Evolutionary conservation across 768 basidiomycete genomes (phyloP), one percentile per base, ranked within the genome.

Genomic region (Lactifluus piperatus): DNA sequence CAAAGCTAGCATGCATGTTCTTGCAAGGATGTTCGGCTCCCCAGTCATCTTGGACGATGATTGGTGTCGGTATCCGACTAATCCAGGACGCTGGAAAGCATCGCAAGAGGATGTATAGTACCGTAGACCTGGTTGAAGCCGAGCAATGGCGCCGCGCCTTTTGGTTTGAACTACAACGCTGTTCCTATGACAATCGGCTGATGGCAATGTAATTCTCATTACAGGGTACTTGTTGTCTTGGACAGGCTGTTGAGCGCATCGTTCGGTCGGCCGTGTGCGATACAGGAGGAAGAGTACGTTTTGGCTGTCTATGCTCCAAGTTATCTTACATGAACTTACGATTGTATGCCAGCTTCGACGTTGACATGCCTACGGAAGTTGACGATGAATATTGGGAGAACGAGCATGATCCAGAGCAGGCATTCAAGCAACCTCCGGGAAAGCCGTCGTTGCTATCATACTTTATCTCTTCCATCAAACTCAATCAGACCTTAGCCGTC

Each of bases 21-120:
- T 74, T 72, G 68, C 79, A 72, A 62, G 74, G 76, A 9, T 71
- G 71, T 20, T 78, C 76, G 13, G 71, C 77, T 16, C 77, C 79
- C 5, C 80, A 81, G 64, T 73, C 76, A 6, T 73, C 74, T 47
- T 87, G 84, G 84, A 75, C 79, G 10, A 67, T 82, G 36, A 70
- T 81, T 32, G 85, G 80, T 0, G 72, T 85, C 43, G 86, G 83
- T n/a, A 70, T 91, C 32, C 82, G 88, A 3, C 73, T 84, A 50
- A 81, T 83, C 1, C 83, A 89, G 67, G 89, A 93, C 62, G 80
- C 89, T 39, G 83, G 91, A 29, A 85, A 81, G 1, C 91, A 92
- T 69, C 75, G 82, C 32, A 74, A 75, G 58, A 74, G 69, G 60
- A 71, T 75, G 18, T 72, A 77, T 29, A 73, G 71, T 53, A 62